Evolutionary conservation across 495 filamentous ascomycete genomes (phyloP), one percentile per base, ranked within the genome.

Genomic region (Terfezia claveryi): DNA sequence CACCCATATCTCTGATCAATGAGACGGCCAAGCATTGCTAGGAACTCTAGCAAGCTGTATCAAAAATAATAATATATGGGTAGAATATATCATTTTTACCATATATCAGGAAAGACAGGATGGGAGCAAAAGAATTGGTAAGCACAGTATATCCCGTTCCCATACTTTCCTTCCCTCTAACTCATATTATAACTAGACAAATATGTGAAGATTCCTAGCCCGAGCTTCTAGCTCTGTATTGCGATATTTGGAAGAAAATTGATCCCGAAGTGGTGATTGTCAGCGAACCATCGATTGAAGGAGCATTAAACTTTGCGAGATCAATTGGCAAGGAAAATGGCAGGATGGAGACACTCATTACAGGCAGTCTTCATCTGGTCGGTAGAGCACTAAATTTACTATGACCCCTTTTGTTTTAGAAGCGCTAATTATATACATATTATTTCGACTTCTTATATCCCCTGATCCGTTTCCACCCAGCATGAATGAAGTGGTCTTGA

Each of bases 281-380:
- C 16, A 54, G 36, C 32, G 61, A 66, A 23, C 49, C 58, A 36
- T 64, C 52, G 4, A 32, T 32, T 32, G 27, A 32, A 32, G 27
- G 27, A 32, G 27, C 27, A 32, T 7, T 32, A 4, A 5, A 61
- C 9, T 46, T 55, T 27, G 69, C 69, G 0, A 59, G 50, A 53
- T n/a, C 38, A 2, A 57, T 66, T 8, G 60, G 64, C 12, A 51
- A 46, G 10, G 23, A 59, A 49, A 14, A 57, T 10, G 49, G 20
- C 14, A 66, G 67, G 2, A 57, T 64, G 53, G 62, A 77, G 37
- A 71, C 70, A 0, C 62, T 81, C 17, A 71, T 82, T 36, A 81
- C 79, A 11, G 79, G 79, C 8, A 81, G 79, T 58, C 66, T 80
- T 23, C 73, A 80, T 61, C 66, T 81, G 17, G 74, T 81, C 10